phyloP scores from a whole-genome alignment of 2,329 filamentous ascomycete genomes.

The Phialophora chinensis region DNA sequence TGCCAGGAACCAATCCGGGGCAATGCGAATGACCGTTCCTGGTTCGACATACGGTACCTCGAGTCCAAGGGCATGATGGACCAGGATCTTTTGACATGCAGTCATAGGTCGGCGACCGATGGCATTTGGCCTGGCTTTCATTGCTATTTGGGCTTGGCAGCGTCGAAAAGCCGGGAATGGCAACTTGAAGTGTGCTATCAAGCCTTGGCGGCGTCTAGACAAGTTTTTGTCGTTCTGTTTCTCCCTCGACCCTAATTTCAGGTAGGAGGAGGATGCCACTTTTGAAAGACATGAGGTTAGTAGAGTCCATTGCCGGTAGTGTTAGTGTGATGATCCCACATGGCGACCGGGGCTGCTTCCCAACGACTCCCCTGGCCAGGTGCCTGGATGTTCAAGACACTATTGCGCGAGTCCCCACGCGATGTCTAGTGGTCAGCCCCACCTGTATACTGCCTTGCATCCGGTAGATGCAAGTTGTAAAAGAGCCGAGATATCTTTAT shows the following conservation, averaged over 20 bases:
- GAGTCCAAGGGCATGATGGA: constrained; percentile 21
- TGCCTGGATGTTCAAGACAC: background rate
- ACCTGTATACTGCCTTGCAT: background rate
- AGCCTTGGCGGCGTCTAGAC: background rate
- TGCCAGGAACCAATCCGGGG: constrained; percentile 26
- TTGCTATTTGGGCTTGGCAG: background rate
- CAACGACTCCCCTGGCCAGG: constrained; percentile 3
- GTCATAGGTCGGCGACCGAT: constrained; percentile 17
- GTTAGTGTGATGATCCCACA: background rate
- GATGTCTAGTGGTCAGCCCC: background rate
- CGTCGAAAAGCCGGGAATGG: background rate
- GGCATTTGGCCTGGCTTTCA: background rate
- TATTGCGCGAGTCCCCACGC: background rate
- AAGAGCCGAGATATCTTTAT: background rate
- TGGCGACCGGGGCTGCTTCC: background rate
- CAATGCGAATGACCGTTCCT: constrained; percentile 17
- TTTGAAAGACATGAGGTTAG: background rate
- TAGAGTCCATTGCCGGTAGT: constrained; percentile 3
- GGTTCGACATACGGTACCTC: constrained; percentile 17
- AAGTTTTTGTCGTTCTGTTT: background rate
- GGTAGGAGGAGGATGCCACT: background rate
- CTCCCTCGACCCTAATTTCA: background rate
- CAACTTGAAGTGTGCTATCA: background rate
- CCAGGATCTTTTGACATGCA: constrained; percentile 23
- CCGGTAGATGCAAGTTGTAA: constrained; percentile 3